Percentiles rank a stretch among this genome's conserved stretches.
These are phyloP conservation scores for Fistulina hepatica DNA, from an alignment of 1,284 basidiomycete genomes.

Conservation along the genomic window DNA sequence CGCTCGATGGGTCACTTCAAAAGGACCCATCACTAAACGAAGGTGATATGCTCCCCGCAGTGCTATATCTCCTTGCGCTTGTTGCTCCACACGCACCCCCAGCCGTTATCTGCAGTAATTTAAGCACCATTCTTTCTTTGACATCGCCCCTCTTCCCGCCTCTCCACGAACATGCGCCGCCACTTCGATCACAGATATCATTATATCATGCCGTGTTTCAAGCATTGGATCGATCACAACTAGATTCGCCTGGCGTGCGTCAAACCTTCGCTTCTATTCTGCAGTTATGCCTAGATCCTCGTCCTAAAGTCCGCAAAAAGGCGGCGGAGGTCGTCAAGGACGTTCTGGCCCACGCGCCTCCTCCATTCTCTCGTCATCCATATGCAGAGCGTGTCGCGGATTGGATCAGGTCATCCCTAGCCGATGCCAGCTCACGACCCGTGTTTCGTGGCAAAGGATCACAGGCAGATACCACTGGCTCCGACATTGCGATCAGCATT, in stretches of 20 bases:
- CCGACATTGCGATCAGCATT: conserved; percentile 73
- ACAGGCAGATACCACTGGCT: conserved; percentile 50
- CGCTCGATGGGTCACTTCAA: conserved; percentile 64
- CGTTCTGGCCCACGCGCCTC: conserved; percentile 63
- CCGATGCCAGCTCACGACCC: conserved; percentile 53
- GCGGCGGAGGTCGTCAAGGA: conserved; percentile 81
- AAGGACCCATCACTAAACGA: conserved; percentile 54
- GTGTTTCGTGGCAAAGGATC: conserved; percentile 42
- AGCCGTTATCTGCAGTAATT: conserved; percentile 61
- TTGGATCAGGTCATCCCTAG: conserved; percentile 64
- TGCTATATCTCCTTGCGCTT: conserved; percentile 82
- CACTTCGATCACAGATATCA: conserved; percentile 66
- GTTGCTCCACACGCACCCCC: conserved; percentile 65
- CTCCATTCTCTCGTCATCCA: conserved; percentile 72
- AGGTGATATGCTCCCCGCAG: conserved; percentile 77
- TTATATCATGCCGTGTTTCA: conserved; percentile 59
- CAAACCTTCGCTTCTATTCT: conserved; percentile 74
- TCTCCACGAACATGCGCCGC: conserved; percentile 52
- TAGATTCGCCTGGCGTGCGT: conserved; percentile 59
- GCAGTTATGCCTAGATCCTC: conserved; percentile 73
- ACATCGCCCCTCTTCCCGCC: conserved; percentile 70
- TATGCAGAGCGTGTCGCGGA: conserved; percentile 74
- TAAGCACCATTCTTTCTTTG: conserved; percentile 53
- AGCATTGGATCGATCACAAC: conserved; percentile 58
- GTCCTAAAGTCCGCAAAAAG: conserved; percentile 90